phyloP scores from a whole-genome alignment of 139 green algal species.

The Tetraselmis chui region DNA sequence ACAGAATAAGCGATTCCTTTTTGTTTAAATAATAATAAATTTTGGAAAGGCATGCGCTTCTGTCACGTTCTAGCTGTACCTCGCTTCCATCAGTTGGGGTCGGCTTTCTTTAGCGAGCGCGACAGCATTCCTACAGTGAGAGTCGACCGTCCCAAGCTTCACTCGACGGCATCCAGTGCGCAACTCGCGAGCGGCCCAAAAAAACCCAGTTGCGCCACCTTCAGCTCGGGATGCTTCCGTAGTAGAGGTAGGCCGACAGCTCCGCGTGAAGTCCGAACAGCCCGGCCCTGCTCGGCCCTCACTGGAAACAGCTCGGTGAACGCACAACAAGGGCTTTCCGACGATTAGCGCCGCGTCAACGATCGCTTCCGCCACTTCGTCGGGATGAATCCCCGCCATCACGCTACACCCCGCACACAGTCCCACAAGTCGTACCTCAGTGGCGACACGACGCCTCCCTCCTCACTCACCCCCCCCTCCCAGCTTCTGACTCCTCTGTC shows the following conservation, averaged over 20 bases:
- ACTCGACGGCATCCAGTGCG: not conserved
- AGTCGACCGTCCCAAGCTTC: too few relatives aligned
- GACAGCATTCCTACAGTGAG: too few relatives aligned
- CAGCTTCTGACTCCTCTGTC: too few relatives aligned
- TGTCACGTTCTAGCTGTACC: not conserved
- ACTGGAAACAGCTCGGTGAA: not conserved
- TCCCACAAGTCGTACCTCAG: not conserved
- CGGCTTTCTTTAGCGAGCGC: not conserved
- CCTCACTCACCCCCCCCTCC: too few relatives aligned
- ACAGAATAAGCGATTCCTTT: too few relatives aligned
- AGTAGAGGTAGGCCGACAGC: not conserved
- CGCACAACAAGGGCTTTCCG: not conserved
- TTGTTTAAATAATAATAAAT: too few relatives aligned
- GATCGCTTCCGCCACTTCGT: constrained; percentile 1
- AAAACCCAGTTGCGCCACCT: not conserved
- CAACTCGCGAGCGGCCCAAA: not conserved
- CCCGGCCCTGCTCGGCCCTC: too few relatives aligned
- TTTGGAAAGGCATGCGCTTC: not conserved
- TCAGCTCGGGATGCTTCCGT: not conserved
- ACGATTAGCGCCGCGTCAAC: not conserved
- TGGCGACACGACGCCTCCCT: not conserved
- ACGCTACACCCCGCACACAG: not conserved
- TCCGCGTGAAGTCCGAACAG: not conserved
- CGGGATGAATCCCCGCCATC: constrained; percentile 1
- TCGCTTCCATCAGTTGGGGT: not conserved